Evolutionary conservation across 108 stramenopile species (phyloP).

Genomic region (Nitzschia sp.): DNA sequence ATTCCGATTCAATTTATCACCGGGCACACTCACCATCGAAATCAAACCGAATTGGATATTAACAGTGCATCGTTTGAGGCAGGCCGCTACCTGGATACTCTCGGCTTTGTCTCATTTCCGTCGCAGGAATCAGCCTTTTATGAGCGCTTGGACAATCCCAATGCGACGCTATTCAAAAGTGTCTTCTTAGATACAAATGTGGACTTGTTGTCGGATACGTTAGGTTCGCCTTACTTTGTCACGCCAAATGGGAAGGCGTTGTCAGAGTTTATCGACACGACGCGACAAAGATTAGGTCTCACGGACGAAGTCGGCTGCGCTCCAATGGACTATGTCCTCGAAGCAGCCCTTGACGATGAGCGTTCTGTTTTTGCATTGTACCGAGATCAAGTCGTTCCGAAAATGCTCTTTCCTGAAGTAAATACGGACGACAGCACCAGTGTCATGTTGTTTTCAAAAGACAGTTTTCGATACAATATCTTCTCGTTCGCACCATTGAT

Average conservation of each 20-base stretch:
- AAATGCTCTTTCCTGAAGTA: conserved; percentile 23
- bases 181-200: conserved; percentile 58
- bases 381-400: conserved; percentile 39
- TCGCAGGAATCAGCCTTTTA: neutral
- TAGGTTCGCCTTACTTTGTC: conserved; percentile 26
- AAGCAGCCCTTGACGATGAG: conserved; percentile 16
- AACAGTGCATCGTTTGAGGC: conserved; percentile 47
- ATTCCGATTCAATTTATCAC: conserved; percentile 79
- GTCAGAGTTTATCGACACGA: conserved; percentile 46
- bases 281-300: conserved; percentile 50
- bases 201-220: conserved; percentile 27
- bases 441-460: conserved; percentile 25
- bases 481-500: conserved; percentile 35
- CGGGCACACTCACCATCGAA: conserved; percentile 71
- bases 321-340: conserved; percentile 33
- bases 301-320: conserved; percentile 61
- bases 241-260: conserved; percentile 53
- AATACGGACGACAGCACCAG: conserved; percentile 9
- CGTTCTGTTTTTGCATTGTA: conserved; percentile 46
- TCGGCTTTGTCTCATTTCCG: conserved; percentile 77
- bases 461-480: conserved; percentile 52
- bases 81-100: conserved; percentile 73
- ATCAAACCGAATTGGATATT: conserved; percentile 5
- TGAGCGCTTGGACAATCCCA: neutral
- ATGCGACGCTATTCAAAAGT: conserved; percentile 38